phyloP scores from a whole-genome alignment of 2,329 filamentous ascomycete genomes.

The Neocatenulostroma microsporum region DNA sequence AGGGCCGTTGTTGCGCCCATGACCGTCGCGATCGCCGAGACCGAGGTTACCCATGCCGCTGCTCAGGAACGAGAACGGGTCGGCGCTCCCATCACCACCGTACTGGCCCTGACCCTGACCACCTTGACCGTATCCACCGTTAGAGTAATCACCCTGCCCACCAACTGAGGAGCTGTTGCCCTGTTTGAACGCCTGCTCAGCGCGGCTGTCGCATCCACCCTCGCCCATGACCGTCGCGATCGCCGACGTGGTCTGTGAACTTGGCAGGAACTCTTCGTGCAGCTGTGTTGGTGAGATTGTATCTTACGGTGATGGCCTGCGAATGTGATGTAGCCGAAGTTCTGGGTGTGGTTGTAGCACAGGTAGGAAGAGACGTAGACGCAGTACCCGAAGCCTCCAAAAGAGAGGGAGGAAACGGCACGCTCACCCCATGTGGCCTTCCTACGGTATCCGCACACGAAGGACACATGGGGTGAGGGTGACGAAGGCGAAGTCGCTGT shows the following conservation, averaged over 20 bases:
- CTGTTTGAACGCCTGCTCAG: slow-evolving; percentile 78
- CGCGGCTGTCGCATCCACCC: slow-evolving; percentile 88
- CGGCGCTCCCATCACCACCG: slow-evolving; percentile 58
- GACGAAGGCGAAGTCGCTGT: too few relatives aligned
- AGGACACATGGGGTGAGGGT: too few relatives aligned
- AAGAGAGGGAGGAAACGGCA: slow-evolving; percentile 58
- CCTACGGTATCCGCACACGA: too few relatives aligned
- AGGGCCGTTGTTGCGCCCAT: slow-evolving; percentile 33
- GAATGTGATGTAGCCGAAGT: slow-evolving; percentile 66
- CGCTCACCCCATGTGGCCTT: too few relatives aligned
- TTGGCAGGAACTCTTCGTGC: too few relatives aligned
- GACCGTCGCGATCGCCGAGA: slow-evolving; percentile 52
- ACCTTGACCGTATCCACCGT: slow-evolving; percentile 53
- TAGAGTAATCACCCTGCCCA: slow-evolving; percentile 47
- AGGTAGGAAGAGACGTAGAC: slow-evolving; percentile 66
- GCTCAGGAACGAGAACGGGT: slow-evolving; percentile 75
- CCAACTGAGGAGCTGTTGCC: slow-evolving; percentile 64
- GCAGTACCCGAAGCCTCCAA: slow-evolving; percentile 70
- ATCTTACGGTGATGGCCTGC: too few relatives aligned
- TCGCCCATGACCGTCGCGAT: too few relatives aligned
- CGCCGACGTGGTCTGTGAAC: too few relatives aligned
- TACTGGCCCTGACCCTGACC: slow-evolving; percentile 48
- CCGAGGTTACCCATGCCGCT: slow-evolving; percentile 64
- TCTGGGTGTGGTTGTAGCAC: slow-evolving; percentile 59
- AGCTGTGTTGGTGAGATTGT: too few relatives aligned